Percentiles rank a stretch among this genome's conserved stretches.
Conservation (phyloP, 371 early-diverging fungal species). For the Mucor saturninus region DNA sequence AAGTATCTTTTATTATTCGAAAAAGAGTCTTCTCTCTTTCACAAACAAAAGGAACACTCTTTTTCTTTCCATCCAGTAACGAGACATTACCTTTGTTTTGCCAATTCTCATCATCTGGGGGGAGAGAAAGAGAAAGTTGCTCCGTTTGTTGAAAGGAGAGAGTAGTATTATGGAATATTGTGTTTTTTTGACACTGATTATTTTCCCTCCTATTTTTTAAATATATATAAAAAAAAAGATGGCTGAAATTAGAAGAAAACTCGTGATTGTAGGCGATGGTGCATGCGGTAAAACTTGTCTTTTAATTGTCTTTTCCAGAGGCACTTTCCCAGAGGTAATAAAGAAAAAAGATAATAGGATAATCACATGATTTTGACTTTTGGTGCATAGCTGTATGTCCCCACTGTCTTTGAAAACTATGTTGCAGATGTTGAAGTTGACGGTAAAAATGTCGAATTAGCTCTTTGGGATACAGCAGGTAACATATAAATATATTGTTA, state of each 20-base stretch:
- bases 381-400: slow-evolving; percentile 74
- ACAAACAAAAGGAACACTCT: too few relatives aligned
- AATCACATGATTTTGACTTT: background rate
- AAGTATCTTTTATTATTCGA: too few relatives aligned
- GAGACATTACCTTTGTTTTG: too few relatives aligned
- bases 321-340: slow-evolving; percentile 89
- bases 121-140: too few relatives aligned
- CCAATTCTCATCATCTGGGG: too few relatives aligned
- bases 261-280: slow-evolving; percentile 98
- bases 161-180: too few relatives aligned
- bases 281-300: slow-evolving; percentile 98
- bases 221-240: slow-evolving; percentile 37
- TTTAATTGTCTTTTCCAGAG: slow-evolving; percentile 93
- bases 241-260: slow-evolving; percentile 91
- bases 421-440: slow-evolving; percentile 88
- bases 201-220: background rate
- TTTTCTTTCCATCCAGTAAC: too few relatives aligned
- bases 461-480: slow-evolving; percentile 98
- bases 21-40: too few relatives aligned
- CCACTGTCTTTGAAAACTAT: slow-evolving; percentile 97
- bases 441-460: slow-evolving; percentile 45
- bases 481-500: slow-evolving; percentile 25
- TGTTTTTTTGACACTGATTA: background rate
- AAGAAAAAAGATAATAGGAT: background rate
- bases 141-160: too few relatives aligned